These are phyloP conservation scores for Sporothrix variecibatus DNA, from an alignment of 2,329 filamentous ascomycete genomes.

Conservation along the genomic window DNA sequence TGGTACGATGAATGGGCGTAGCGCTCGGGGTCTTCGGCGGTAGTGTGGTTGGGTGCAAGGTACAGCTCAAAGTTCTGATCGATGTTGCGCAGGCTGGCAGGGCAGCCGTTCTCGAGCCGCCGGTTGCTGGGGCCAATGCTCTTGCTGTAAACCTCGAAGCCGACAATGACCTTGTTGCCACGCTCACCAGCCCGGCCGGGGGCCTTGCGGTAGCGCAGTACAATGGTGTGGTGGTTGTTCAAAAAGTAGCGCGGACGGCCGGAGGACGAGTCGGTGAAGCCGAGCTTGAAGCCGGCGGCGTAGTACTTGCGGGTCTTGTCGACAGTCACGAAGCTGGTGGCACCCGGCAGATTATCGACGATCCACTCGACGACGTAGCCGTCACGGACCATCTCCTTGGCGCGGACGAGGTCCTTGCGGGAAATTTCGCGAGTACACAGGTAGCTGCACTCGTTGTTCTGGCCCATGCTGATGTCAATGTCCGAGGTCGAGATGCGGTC, in stretches of 20 bases:
- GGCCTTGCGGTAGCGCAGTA: slow-evolving; percentile 74
- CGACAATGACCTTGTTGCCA: slow-evolving; percentile 78
- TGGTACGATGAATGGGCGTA: slow-evolving; percentile 63
- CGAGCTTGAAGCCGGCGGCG: slow-evolving; percentile 85
- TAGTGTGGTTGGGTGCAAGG: slow-evolving; percentile 64
- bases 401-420: slow-evolving; percentile 64
- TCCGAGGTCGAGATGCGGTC: slow-evolving; percentile 85
- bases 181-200: slow-evolving; percentile 67
- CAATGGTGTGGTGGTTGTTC: slow-evolving; percentile 86
- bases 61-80: slow-evolving; percentile 68
- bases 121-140: slow-evolving; percentile 66
- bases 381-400: slow-evolving; percentile 70
- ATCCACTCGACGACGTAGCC: slow-evolving; percentile 93
- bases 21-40: slow-evolving; percentile 44
- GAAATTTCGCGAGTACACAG: slow-evolving; percentile 71
- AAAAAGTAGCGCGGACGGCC: slow-evolving; percentile 68
- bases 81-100: slow-evolving; percentile 63
- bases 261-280: slow-evolving; percentile 68
- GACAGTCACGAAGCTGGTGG: slow-evolving; percentile 83
- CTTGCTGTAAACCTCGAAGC: slow-evolving; percentile 88
- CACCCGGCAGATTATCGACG: slow-evolving; percentile 85
- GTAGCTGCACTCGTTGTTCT: slow-evolving; percentile 70
- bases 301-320: slow-evolving; percentile 87
- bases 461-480: slow-evolving; percentile 75
- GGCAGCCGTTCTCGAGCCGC: slow-evolving; percentile 66